Base-by-base conservation (phyloP, 2,329 filamentous ascomycete species). In the Penicillium sp. region DNA sequence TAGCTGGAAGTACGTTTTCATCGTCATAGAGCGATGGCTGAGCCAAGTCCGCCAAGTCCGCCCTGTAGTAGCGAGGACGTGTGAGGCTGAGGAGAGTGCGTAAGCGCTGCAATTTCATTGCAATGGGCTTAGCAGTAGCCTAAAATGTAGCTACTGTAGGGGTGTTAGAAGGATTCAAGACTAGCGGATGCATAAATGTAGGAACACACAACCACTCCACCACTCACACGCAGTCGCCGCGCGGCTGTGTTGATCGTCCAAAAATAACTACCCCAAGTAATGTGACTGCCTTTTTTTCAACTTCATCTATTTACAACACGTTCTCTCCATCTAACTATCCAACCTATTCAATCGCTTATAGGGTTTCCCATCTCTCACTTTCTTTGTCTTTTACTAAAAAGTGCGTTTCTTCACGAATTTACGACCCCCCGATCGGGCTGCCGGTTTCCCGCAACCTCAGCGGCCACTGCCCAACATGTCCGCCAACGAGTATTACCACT, bases 401-500 rank as follows among this genome's bases (percentile, higher is more conserved):
- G 27, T 37, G 29, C 41, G 7, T 41, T 13, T 29, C 28, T 23
- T 38, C 37, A 42, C 43, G 41, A 45, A 29, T 38, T 42, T 7
- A 44, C 42, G 44, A 42, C 41, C 12, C 25, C 15, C 46, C 41
- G 46, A 47, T 46, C 44, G 28, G 8, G 38, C 40, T 41, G 18
- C 42, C 24, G 8, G 38, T 35, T 41, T 23, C 42, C 24, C 42
- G 24, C 41, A 42, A 44, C 43, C 47, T 55, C 49, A 52, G 47
- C 49, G 33, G 38, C 52, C 32, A n/a, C 32, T 24, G 47, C 52
- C 55, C 67, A 75, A 46, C 60, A 85, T 86, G 83, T 78, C 82
- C 39, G 75, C 80, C 56, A 79, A 83, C 72, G 81, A 86, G 61
- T 88, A 88, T 71, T 87, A 87, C 71, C 75, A 77, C 58, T 66